Percentiles rank a stretch among this genome's conserved stretches.
phyloP scores from a whole-genome alignment of 2,329 filamentous ascomycete genomes.

The Trichophaea hybrida region DNA sequence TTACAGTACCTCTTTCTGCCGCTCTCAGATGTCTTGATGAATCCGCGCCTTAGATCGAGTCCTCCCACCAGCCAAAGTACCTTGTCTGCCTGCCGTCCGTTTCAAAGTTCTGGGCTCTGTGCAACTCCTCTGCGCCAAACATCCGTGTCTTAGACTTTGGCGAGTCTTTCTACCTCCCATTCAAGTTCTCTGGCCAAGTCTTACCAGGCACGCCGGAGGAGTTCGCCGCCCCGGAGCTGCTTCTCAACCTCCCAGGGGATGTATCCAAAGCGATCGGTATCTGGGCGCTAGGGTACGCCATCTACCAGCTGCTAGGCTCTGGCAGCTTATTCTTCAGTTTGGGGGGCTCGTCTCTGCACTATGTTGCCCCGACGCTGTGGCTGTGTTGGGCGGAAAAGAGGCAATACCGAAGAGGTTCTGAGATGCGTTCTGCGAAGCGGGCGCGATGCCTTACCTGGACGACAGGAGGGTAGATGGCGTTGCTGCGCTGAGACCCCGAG shows the following conservation, averaged over 20 bases:
- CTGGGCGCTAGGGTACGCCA: neutral
- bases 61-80: neutral
- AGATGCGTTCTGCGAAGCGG: neutral
- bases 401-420: neutral
- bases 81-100: neutral
- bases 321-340: neutral
- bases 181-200: neutral
- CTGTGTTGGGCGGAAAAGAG: neutral
- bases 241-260: neutral
- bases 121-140: neutral
- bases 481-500: neutral
- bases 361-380: neutral
- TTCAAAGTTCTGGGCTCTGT: neutral
- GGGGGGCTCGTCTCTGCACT: neutral
- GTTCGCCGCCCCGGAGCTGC: neutral
- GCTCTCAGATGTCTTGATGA: neutral
- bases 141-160: neutral
- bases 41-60: neutral
- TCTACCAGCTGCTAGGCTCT: neutral
- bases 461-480: neutral
- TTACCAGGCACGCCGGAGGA: neutral
- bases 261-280: neutral
- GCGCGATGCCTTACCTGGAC: neutral
- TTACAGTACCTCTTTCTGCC: neutral
- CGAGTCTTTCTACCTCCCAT: neutral